phyloP scores from a whole-genome alignment of 2,329 filamentous ascomycete genomes.

The Colletotrichum lindemuthianum region DNA sequence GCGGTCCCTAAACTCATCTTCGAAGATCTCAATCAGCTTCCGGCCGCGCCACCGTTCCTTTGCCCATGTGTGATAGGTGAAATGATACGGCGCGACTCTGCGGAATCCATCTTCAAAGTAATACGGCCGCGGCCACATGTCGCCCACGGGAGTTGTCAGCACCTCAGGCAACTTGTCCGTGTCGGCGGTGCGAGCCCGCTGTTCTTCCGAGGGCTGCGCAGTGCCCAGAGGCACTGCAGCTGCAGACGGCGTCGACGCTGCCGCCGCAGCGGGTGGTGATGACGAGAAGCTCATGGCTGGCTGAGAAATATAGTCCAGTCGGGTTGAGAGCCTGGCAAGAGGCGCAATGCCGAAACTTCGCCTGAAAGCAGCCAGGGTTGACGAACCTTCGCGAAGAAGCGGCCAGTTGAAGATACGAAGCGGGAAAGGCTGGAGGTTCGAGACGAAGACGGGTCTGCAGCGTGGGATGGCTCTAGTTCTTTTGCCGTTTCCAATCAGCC shows the following conservation, averaged over 20 bases:
- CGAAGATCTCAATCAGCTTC: conserved; percentile 85
- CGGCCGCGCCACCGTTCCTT: conserved; percentile 93
- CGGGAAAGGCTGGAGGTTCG: background rate
- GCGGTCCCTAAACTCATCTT: conserved; percentile 90
- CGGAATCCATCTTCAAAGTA: conserved; percentile 85
- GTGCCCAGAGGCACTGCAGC: background rate
- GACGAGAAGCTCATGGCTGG: conserved; percentile 23
- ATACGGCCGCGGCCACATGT: conserved; percentile 73
- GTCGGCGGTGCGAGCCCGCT: conserved; percentile 5
- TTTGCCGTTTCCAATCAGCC: too few relatives aligned
- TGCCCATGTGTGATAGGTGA: conserved; percentile 93
- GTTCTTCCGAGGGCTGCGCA: background rate
- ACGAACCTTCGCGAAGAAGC: background rate
- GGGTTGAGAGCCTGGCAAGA: conserved; percentile 24
- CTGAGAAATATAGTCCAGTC: conserved; percentile 3
- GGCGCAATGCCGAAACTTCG: conserved; percentile 14
- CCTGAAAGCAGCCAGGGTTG: conserved; percentile 31
- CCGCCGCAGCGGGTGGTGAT: background rate
- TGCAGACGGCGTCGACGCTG: background rate
- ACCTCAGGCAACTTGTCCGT: conserved; percentile 31
- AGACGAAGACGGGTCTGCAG: background rate
- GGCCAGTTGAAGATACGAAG: background rate
- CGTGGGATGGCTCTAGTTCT: too few relatives aligned
- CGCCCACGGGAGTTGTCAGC: conserved; percentile 47
- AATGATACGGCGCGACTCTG: conserved; percentile 87